Base-by-base conservation (phyloP, 2,329 filamentous ascomycete genomes). In the Fusarium nematophilum region DNA sequence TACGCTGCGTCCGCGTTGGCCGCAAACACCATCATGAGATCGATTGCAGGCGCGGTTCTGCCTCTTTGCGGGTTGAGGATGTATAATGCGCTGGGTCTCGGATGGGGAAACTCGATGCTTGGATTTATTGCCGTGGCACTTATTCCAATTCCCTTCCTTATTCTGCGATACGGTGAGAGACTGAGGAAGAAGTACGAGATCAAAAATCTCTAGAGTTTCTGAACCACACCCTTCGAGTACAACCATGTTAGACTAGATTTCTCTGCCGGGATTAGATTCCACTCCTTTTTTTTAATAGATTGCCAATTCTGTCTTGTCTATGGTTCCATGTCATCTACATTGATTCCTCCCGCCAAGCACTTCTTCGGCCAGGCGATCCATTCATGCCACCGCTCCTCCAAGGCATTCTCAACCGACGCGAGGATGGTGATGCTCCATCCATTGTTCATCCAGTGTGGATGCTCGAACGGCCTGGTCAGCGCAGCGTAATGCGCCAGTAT, bases 51-150 rank as follows among this genome's bases (percentile, higher is more conserved):
- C 0, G 59, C 59, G 0, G 23, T 56, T 5, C 15, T 64, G 1
- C 61, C 61, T 4, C 51, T 64, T 6, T 56, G 55, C 4, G 59
- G 55, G 1, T 26, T 59, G 14, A 23, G 25, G 10, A 53, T 63
- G 23, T 73, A 72, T 42, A 59, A 69, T 2, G 69, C 68, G 14
- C 62, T 80, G 0, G 76, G 58, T 71, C 83, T 63, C 61, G 86
- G 67, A 64, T 88, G 64, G 80, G 80, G 52, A 2, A 79, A 78
- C 29, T 74, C 71, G 9, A 51, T 78, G 44, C 68, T 78, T 15
- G 75, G 67, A 0, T 77, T 79, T 30, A 72, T 81, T 43, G 74
- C 78, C 0, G 30, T 79, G 5, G 72, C 65, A 2, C 64, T 81
- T 54, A 59, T 77, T 5, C 79, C 78, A 0, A 72, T 79, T 5